These are phyloP conservation scores for Tagetes patula DNA, from an alignment of 129 eudicot genomes.

Conservation along the genomic window DNA sequence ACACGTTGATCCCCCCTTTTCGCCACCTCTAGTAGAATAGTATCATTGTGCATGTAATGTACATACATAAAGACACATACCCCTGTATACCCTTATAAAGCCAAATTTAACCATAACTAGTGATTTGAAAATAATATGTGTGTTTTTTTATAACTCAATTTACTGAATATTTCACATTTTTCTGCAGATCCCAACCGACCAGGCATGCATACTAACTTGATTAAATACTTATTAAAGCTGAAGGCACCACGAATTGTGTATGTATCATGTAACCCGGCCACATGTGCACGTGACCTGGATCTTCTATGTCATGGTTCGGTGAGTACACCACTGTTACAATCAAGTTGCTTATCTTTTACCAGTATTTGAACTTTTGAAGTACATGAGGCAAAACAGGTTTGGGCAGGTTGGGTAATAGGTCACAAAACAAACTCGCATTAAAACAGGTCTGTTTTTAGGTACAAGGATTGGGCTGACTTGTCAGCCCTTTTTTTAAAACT, in stretches of 20 bases:
- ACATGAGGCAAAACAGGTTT: neutral
- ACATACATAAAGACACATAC: neutral
- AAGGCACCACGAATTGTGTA: conserved; percentile 67
- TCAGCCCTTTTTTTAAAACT: neutral
- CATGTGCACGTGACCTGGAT: conserved; percentile 98
- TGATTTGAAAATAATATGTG: neutral
- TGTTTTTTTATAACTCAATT: conserved; percentile 10
- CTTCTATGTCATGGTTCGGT: conserved; percentile 94
- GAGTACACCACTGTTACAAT: conserved; percentile 24
- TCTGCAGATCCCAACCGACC: conserved; percentile 93
- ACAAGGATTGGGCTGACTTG: neutral
- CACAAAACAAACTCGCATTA: neutral
- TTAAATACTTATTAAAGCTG: conserved; percentile 67
- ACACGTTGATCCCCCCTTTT: neutral
- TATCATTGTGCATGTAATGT: neutral
- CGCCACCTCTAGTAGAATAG: neutral
- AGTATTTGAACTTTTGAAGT: conserved; percentile 5
- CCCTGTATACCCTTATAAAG: neutral
- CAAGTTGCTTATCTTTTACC: neutral
- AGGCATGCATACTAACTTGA: conserved; percentile 92
- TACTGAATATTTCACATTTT: neutral
- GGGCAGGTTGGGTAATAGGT: neutral
- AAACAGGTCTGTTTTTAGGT: neutral
- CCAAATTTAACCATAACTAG: neutral
- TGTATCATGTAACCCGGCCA: conserved; percentile 97